Base-by-base conservation (phyloP, 2,329 filamentous ascomycete genomes). In the Claviceps sp. region DNA sequence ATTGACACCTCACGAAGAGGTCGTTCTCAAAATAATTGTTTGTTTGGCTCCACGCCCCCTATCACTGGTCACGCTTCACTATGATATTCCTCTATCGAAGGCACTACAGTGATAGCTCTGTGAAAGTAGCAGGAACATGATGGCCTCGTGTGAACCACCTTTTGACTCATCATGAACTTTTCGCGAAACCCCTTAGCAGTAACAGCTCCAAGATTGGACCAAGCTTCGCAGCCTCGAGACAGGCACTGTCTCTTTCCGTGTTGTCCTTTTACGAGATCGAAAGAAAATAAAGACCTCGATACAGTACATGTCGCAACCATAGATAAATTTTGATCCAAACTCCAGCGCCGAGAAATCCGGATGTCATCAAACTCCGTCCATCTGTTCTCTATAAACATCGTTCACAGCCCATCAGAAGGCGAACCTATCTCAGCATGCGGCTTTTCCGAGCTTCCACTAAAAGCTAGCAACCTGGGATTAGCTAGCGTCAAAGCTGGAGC, bases 371-470 rank as follows among this genome's bases (percentile, higher is more conserved):
- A 50, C 52, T 56, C 56, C 49, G 50, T 39, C 29, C 50, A 47
- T 50, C 49, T 26, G 38, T 51, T 50, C 52, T 36, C 59, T 69
- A 45, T 67, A 57, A 22, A 58, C 58, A 23, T 55, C 60, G 26
- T 59, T 58, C 37, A 68, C 61, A 54, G 65, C 60, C 37, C 71
- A 34, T 34, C 57, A 17, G 65, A 58, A 42, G 63, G 57, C 20
- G 59, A 56, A 23, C 54, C 58, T 8, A 63, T 59, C 37, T 67
- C 57, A 46, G 61, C 60, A 50, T 69, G 67, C 49, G 68, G 60
- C 67, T 82, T 82, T 61, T 82, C 80, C 23, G 79, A 79, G 59
- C 79, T 82, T 57, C 76, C 76, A 60, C 79, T 75, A 67, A 79
- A 78, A 59, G 79, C 77, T 58, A 83, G 64, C 34, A 75, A 66